Percentiles rank a stretch among this genome's conserved stretches.
phyloP scores from a whole-genome alignment of 495 filamentous ascomycete genomes.

The Hypoxylon crocopeplum region DNA sequence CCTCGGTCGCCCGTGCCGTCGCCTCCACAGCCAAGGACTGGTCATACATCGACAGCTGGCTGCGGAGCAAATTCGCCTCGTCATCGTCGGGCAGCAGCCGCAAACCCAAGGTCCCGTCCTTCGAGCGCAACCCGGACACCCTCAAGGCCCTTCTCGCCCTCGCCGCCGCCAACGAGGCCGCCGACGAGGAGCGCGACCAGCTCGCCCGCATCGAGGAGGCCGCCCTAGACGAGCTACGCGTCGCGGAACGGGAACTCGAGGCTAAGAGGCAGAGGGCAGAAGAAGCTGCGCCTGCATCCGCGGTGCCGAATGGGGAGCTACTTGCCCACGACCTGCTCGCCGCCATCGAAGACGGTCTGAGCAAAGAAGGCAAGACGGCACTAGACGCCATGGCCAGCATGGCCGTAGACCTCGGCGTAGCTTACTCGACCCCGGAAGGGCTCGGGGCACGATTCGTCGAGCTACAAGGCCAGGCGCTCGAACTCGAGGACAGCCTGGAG shows the following conservation, averaged over 20 bases:
- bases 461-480: conserved; percentile 44
- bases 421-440: conserved; percentile 40
- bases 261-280: conserved; percentile 13
- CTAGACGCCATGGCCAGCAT: conserved; percentile 51
- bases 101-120: conserved; percentile 54
- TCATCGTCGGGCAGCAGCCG: conserved; percentile 45
- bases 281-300: too few species aligned
- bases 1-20: conserved; percentile 70
- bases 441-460: conserved; percentile 47
- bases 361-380: conserved; percentile 52
- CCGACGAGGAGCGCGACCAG: conserved; percentile 74
- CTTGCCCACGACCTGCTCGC: conserved; percentile 35
- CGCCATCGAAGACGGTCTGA: conserved; percentile 46
- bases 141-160: conserved; percentile 77
- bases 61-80: conserved; percentile 66
- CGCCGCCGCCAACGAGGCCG: conserved; percentile 77
- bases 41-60: conserved; percentile 85
- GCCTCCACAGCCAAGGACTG: conserved; percentile 79
- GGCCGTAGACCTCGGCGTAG: conserved; percentile 41
- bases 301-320: conserved; percentile 15
- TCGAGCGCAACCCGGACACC: conserved; percentile 87
- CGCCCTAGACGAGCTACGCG: conserved; percentile 60
- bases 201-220: conserved; percentile 65
- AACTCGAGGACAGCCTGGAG: conserved; percentile 51
- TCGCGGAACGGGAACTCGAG: conserved; percentile 49